phyloP scores from a whole-genome alignment of 768 basidiomycete species.

The Hebeloma cylindrosporum region DNA sequence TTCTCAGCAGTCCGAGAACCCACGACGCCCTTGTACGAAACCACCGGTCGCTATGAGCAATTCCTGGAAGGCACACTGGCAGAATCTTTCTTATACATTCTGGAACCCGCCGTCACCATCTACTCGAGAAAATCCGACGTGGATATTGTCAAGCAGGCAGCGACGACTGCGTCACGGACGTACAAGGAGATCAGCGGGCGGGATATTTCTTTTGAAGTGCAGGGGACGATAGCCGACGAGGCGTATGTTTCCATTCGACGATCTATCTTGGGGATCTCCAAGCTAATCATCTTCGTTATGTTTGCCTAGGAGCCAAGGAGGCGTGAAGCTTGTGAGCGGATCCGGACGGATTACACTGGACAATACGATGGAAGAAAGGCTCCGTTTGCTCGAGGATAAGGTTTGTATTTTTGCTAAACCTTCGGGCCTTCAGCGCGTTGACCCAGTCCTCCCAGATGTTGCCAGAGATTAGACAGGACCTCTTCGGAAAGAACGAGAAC shows the following conservation, averaged over 20 bases:
- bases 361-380: conserved; percentile 91
- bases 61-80: conserved; percentile 84
- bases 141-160: conserved; percentile 59
- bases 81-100: conserved; percentile 80
- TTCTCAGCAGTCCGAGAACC: conserved; percentile 71
- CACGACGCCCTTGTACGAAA: conserved; percentile 60
- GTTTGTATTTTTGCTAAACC: conserved; percentile 45
- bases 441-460: conserved; percentile 65
- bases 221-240: conserved; percentile 64
- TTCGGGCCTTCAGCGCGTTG: background rate
- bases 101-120: conserved; percentile 73
- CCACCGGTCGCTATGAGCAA: conserved; percentile 70
- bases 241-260: conserved; percentile 43
- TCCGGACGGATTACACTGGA: conserved; percentile 82
- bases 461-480: conserved; percentile 85
- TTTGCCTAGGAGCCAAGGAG: conserved; percentile 67
- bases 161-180: conserved; percentile 55
- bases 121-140: conserved; percentile 68
- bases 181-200: conserved; percentile 82
- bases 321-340: conserved; percentile 73
- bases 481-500: conserved; percentile 90
- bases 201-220: conserved; percentile 56
- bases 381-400: conserved; percentile 86
- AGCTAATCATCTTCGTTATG: background rate
- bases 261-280: background rate